These are phyloP conservation scores for Penicillium corylophilum DNA, from an alignment of 2,329 filamentous ascomycete species.

Conservation along the genomic window DNA sequence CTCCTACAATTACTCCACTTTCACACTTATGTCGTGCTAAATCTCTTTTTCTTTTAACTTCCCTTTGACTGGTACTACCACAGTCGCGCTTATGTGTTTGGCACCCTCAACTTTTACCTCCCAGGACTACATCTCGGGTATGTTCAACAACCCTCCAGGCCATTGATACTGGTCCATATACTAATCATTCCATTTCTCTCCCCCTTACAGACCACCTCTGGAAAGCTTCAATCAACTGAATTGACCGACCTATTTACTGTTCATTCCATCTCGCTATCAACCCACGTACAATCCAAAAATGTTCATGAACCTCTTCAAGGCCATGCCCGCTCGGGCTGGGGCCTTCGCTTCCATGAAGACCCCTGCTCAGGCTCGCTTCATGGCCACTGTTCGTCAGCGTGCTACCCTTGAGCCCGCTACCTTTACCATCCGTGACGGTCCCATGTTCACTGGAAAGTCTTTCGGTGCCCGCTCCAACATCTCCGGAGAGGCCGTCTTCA, in stretches of 20 bases:
- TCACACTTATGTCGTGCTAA: slow-evolving; percentile 32
- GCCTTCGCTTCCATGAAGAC: slow-evolving; percentile 43
- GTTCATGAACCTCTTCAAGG: slow-evolving; percentile 56
- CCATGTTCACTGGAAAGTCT: slow-evolving; percentile 92
- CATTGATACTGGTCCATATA: slow-evolving; percentile 10
- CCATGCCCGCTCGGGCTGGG: slow-evolving; percentile 49
- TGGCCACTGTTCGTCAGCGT: slow-evolving; percentile 69
- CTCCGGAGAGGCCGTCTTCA: slow-evolving; percentile 97
- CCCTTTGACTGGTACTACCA: slow-evolving; percentile 38
- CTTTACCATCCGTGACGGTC: slow-evolving; percentile 93
- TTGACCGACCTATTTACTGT: slow-evolving; percentile 21
- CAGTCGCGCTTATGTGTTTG: slow-evolving; percentile 77
- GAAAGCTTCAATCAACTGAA: slow-evolving; percentile 63
- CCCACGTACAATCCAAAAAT: slow-evolving; percentile 41
- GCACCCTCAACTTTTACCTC: slow-evolving; percentile 82
- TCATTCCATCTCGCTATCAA: slow-evolving; percentile 12
- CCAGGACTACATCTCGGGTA: slow-evolving; percentile 71
- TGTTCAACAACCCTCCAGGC: slow-evolving; percentile 17
- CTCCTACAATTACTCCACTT: slow-evolving; percentile 3
- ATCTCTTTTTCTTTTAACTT: slow-evolving; percentile 11
- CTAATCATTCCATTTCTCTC: slow-evolving; percentile 23
- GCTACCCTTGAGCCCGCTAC: slow-evolving; percentile 77
- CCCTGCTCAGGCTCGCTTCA: slow-evolving; percentile 45
- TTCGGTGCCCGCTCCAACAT: slow-evolving; percentile 97
- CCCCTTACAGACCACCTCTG: slow-evolving; percentile 63